These are phyloP conservation scores for Chaetothyriales sp. DNA, from an alignment of 2,329 filamentous ascomycete species.

Conservation along the genomic window DNA sequence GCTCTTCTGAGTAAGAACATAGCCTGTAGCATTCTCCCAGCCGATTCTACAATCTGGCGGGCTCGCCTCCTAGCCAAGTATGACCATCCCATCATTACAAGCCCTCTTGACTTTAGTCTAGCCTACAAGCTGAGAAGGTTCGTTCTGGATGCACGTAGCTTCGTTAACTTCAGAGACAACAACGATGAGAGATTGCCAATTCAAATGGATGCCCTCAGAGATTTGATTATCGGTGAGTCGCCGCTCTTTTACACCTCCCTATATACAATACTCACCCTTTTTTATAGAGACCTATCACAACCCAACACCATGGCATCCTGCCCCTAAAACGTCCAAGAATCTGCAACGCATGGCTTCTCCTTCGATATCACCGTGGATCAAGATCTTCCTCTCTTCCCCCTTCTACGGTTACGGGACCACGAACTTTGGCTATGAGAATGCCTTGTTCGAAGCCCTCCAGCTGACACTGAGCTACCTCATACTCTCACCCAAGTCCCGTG, in stretches of 20 bases:
- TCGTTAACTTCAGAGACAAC: constrained; percentile 19
- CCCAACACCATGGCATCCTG: constrained; percentile 3
- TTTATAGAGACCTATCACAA: constrained; percentile 12
- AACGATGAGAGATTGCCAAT: constrained; percentile 21
- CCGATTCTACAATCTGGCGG: constrained; percentile 24
- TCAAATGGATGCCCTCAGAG: constrained; percentile 19
- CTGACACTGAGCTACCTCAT: constrained; percentile 23
- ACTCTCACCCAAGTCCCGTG: constrained; percentile 9
- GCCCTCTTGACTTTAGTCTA: constrained; percentile 18
- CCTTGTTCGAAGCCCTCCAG: constrained; percentile 18
- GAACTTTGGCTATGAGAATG: constrained; percentile 9
- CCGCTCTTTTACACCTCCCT: background rate
- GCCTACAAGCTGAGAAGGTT: constrained; percentile 27
- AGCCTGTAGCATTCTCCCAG: constrained; percentile 17
- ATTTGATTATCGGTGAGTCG: constrained; percentile 16
- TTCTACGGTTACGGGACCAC: constrained; percentile 6
- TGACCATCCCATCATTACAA: constrained; percentile 19
- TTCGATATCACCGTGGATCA: constrained; percentile 11
- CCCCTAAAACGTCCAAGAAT: constrained; percentile 12
- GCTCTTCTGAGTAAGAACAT: constrained; percentile 19
- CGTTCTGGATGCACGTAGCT: constrained; percentile 18
- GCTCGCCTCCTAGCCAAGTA: constrained; percentile 23
- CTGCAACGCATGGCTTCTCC: constrained; percentile 12
- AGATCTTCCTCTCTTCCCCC: constrained; percentile 10
- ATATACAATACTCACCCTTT: background rate